These are phyloP conservation scores for Pseudozyma tsukubaensis DNA, from an alignment of 1,284 basidiomycete species.

Conservation along the genomic window DNA sequence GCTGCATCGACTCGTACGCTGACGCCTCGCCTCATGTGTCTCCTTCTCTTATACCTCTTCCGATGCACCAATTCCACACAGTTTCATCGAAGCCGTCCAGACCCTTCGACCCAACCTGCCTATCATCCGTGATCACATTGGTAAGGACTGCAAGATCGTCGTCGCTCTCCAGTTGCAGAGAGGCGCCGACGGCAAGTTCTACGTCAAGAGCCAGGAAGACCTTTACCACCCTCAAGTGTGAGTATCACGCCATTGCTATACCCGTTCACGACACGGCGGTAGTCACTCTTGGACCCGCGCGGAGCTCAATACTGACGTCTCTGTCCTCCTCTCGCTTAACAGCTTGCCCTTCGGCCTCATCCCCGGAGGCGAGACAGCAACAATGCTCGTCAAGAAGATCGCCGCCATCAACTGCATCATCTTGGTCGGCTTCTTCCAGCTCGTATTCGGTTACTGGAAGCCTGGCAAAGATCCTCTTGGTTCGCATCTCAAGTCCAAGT, in stretches of 20 bases:
- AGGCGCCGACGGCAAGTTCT: conserved; percentile 63
- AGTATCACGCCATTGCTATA: conserved; percentile 9
- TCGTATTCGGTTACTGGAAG: conserved; percentile 52
- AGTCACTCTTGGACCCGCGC: too few species aligned
- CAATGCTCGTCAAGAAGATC: conserved; percentile 53
- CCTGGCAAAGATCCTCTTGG: conserved; percentile 45
- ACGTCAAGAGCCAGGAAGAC: conserved; percentile 65
- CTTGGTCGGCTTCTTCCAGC: conserved; percentile 41
- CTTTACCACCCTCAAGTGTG: conserved; percentile 58
- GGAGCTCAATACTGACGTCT: too few species aligned
- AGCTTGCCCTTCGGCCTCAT: conserved; percentile 56
- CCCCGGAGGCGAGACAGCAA: conserved; percentile 37
- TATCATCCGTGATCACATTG: conserved; percentile 30
- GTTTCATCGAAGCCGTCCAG: conserved; percentile 63
- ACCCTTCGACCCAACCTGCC: conserved; percentile 53
- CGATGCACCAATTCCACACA: too few species aligned
- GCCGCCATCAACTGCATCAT: conserved; percentile 55
- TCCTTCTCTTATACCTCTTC: neutral
- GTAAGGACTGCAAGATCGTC: conserved; percentile 51
- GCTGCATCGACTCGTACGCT: too few species aligned
- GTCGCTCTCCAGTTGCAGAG: conserved; percentile 59
- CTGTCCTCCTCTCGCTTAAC: neutral
- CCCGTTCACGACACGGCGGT: neutral
- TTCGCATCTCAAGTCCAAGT: conserved; percentile 35
- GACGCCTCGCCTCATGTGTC: neutral